Evolutionary conservation across 345 rosid species (phyloP), one percentile per base, ranked within the genome.

Genomic region (Moringa oleifera): DNA sequence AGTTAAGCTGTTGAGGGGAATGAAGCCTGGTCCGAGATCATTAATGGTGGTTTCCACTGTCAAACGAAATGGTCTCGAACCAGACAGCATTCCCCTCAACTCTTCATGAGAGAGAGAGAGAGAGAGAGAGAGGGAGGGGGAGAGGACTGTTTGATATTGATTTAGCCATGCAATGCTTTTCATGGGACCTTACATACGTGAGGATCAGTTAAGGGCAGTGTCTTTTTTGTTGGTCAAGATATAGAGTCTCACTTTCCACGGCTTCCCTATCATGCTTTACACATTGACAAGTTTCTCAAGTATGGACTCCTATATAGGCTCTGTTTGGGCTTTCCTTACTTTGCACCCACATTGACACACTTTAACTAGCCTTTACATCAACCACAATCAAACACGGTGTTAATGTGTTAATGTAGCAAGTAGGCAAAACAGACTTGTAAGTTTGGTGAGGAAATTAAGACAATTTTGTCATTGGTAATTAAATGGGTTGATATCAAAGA

Each of bases 1-100:
- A 58, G 53, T 67, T 22, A 51, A 15, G 5, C 45, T 11, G 79
- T 69, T 79, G 74, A 45, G 83, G 79, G 83, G 83, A 80, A 80
- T 80, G 84, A 80, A 80, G 84, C 84, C 84, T 80, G 84, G 84
- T 80, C 84, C 84, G 84, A 77, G 66, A 77, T 80, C 84, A 64
- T 63, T 80, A 51, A 55, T 55, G n/a, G 21, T 49, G 53, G 13
- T 49, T 23, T n/a, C 8, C 19, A 41, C 46, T 25, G 22, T 51
- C 47, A 53, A 53, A 59, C n/a, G 78, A 33, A 72, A 77, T 62
- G 84, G 74, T 77, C 74, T 82, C 87, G 84, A 82, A 79, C 82
- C 87, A 79, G 84, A 73, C 82, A 77, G 77, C 87, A 79, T 72
- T 67, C 84, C 82, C 82, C 87, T 75, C 80, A 82, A 79, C 84